Base-by-base conservation (phyloP, 108 stramenopile species). In the Nitzschia sp. region DNA sequence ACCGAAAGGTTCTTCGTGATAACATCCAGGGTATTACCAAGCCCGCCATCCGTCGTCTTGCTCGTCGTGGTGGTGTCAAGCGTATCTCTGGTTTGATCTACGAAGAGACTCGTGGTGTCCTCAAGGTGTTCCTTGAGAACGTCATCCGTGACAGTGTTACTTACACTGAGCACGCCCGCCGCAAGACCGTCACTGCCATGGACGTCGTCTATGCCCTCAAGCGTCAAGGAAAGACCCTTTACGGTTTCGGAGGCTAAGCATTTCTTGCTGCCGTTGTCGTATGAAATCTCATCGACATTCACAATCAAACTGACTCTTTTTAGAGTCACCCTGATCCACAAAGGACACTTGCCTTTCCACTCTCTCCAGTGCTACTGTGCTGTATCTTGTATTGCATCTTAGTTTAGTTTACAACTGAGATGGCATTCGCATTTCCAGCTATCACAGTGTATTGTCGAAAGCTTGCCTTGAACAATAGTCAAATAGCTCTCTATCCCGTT, bases 11-110 rank as follows among this genome's bases (percentile, higher is more conserved):
- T 51, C 91, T 97, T 59, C 88, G 98, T 69, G 98, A 98, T 75
- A 97, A 98, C 86, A 96, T 99, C 97, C 97, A 98, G 82, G 98
- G 98, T 78, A 97, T 98, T 83, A 98, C 98, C 92, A 99, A 98
- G 97, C 97, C 98, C 71, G 97, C 97, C 64, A 99, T 99, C 82
- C 95, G 97, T 63, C 97, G 97, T 87, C 89, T 99, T 32, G 98
- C 98, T 19, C 97, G 98, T 89, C 96, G 97, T 90, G 98, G 98
- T 65, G 89, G 95, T 83, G 97, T 99, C 65, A 99, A 99, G 94
- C 97, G 98, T 88, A 99, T 99, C 90, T 96, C 95, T 31, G 97
- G 98, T 72, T 87, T 97, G 78, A 98, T 99, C 89, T 99, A 99
- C 88, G 98, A 99, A 74, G 91, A 93, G 75, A 91, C 91, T 63